phyloP scores from a whole-genome alignment of 75 land plant genomes.

The Cryptomeria japonica region DNA sequence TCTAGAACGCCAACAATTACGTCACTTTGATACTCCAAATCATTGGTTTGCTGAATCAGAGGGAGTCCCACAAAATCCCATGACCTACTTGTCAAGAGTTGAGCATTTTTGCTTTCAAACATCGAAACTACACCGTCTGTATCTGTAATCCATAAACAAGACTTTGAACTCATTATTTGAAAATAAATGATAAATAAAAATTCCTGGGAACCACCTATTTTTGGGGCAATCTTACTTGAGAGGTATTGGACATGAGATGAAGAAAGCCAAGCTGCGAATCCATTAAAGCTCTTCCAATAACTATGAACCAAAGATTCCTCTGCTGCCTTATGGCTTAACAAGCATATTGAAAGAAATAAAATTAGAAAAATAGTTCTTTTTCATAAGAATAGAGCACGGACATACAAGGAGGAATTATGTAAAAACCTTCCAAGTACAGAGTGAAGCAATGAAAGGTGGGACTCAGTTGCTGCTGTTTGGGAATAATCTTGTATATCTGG shows the following conservation, averaged over 20 bases:
- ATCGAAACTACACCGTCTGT: constrained; percentile 57
- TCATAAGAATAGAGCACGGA: no score
- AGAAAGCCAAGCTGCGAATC: no score
- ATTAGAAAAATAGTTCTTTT: neutral
- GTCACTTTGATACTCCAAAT: constrained; percentile 28
- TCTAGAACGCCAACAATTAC: constrained; percentile 64
- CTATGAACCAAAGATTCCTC: constrained; percentile 27
- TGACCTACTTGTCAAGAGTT: constrained; percentile 42
- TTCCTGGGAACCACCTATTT: no score
- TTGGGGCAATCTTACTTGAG: no score
- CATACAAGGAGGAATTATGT: no score
- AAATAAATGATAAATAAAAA: no score
- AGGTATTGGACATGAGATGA: no score
- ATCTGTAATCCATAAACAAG: constrained; percentile 19
- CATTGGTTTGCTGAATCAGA: constrained; percentile 24
- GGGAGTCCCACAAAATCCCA: constrained; percentile 63
- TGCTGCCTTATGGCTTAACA: constrained; percentile 11
- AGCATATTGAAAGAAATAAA: neutral
- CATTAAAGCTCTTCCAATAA: constrained; percentile 22
- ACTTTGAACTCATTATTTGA: no score
- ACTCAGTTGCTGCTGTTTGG: no score
- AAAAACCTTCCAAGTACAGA: no score
- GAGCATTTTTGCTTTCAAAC: constrained; percentile 27
- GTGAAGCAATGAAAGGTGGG: no score
- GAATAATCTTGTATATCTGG: no score